A percentile compares a stretch with the other conserved stretches of the same genome.
These are phyloP conservation scores for Neonothopanus nambi DNA, from an alignment of 1,284 basidiomycete genomes.

Conservation along the genomic window DNA sequence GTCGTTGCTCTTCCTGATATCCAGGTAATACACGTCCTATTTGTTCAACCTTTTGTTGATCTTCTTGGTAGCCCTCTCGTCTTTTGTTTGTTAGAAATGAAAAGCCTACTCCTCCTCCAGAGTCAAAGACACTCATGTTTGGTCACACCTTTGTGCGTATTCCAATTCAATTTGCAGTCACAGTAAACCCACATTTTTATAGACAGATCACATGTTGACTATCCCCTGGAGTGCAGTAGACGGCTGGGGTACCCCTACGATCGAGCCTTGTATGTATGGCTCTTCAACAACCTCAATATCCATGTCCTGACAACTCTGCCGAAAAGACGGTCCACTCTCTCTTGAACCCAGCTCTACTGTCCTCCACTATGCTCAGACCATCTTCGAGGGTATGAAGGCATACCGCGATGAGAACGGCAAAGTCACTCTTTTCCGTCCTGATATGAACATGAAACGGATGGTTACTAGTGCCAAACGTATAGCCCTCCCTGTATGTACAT, in stretches of 20 bases:
- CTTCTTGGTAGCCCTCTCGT: conserved; percentile 29
- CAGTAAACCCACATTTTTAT: conserved; percentile 14
- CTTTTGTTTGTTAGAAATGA: conserved; percentile 48
- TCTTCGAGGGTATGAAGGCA: conserved; percentile 98
- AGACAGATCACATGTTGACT: conserved; percentile 94
- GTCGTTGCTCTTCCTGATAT: conserved; percentile 42
- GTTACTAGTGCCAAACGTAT: conserved; percentile 74
- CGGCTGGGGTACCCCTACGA: conserved; percentile 86
- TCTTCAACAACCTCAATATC: conserved; percentile 1
- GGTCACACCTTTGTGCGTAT: conserved; percentile 71
- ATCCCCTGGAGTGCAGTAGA: conserved; percentile 73
- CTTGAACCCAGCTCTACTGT: conserved; percentile 87
- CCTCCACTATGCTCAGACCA: conserved; percentile 89
- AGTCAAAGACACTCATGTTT: conserved; percentile 58
- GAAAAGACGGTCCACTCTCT: conserved; percentile 69
- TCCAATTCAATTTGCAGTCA: not conserved
- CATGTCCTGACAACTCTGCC: conserved; percentile 4
- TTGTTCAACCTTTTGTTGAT: conserved; percentile 9
- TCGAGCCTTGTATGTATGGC: conserved; percentile 71
- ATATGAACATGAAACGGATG: conserved; percentile 98
- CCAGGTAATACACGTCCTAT: conserved; percentile 32
- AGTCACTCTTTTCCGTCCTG: conserved; percentile 91
- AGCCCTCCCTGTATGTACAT: conserved; percentile 68
- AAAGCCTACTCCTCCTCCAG: conserved; percentile 54
- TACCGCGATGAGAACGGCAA: conserved; percentile 82